Evolutionary conservation across 148 eudicot species (phyloP).

Genomic region (Chenopodium berlandieri): DNA sequence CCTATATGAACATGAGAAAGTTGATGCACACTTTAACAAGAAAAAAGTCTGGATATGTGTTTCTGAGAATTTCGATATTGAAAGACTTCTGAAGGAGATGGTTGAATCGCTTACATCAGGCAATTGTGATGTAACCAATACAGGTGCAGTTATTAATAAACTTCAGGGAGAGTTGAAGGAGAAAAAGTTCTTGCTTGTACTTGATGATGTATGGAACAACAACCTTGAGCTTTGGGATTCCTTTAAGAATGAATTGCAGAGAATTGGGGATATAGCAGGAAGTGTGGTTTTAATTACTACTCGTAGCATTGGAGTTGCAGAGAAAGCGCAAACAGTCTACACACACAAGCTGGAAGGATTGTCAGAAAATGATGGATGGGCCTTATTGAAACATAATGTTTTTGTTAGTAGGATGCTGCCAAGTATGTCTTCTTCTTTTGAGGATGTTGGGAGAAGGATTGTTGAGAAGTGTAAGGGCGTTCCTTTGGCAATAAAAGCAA

Average conservation of each 20-base stretch:
- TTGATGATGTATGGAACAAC: slow-evolving; percentile 30
- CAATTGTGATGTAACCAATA: not conserved
- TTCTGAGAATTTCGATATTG: not conserved
- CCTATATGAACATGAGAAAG: slow-evolving; percentile 3
- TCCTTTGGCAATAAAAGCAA: slow-evolving; percentile 20
- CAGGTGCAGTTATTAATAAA: not conserved
- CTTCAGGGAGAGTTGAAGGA: not conserved
- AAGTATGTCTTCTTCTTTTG: not conserved
- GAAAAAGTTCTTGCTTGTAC: slow-evolving; percentile 21
- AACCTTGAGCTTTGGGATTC: slow-evolving; percentile 4
- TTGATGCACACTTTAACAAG: not conserved
- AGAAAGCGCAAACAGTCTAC: not conserved
- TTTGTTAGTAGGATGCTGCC: not conserved
- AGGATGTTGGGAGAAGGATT: slow-evolving; percentile 21
- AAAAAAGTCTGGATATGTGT: slow-evolving; percentile 20
- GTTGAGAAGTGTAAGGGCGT: slow-evolving; percentile 23
- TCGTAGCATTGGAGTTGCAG: slow-evolving; percentile 11
- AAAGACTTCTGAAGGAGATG: slow-evolving; percentile 13
- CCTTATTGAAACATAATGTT: slow-evolving; percentile 13
- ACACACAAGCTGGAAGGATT: not conserved
- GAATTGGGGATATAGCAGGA: slow-evolving; percentile 9
- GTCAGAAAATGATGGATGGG: slow-evolving; percentile 11
- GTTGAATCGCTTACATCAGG: slow-evolving; percentile 7
- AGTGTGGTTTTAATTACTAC: slow-evolving; percentile 18
- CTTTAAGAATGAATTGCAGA: not conserved